A percentile compares a stretch with the other conserved stretches of the same genome.
phyloP scores from a whole-genome alignment of 495 filamentous ascomycete genomes.

The Aspergillus wentii region DNA sequence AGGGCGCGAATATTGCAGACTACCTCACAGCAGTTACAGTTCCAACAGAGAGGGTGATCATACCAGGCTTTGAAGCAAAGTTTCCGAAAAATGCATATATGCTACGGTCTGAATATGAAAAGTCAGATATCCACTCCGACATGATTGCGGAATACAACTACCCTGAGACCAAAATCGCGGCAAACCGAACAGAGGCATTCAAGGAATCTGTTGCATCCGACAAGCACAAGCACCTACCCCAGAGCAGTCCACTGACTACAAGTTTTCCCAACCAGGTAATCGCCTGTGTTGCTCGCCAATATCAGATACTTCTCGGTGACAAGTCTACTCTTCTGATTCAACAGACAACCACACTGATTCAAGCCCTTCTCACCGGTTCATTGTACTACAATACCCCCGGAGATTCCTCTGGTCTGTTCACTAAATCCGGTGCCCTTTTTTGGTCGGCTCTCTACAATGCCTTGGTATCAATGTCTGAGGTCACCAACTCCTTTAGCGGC shows the following conservation, averaged over 20 bases:
- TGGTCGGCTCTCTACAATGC: constrained; percentile 41
- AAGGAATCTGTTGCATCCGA: constrained; percentile 37
- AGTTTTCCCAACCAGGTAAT: constrained; percentile 54
- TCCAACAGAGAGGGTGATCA: too few relatives aligned
- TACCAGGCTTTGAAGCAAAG: too few relatives aligned
- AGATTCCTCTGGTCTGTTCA: constrained; percentile 42
- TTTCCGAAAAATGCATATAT: too few relatives aligned
- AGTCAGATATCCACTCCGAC: too few relatives aligned
- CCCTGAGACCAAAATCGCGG: constrained; percentile 35
- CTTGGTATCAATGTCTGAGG: constrained; percentile 50
- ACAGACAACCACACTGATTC: too few relatives aligned
- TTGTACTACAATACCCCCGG: constrained; percentile 29
- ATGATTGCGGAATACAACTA: too few relatives aligned
- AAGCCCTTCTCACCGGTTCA: too few relatives aligned
- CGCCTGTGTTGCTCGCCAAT: constrained; percentile 48
- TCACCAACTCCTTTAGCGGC: constrained; percentile 41
- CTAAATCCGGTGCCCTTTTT: constrained; percentile 44
- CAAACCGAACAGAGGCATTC: constrained; percentile 38
- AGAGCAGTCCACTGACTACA: constrained; percentile 51
- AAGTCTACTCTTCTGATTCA: constrained; percentile 57
- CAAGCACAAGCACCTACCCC: constrained; percentile 29
- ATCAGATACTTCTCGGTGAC: constrained; percentile 57
- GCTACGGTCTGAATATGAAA: too few relatives aligned
- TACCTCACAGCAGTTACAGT: too few relatives aligned
- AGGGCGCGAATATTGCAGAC: too few relatives aligned